Conservation (phyloP, 257 asterid genomes). For the Nemophila menziesii region DNA sequence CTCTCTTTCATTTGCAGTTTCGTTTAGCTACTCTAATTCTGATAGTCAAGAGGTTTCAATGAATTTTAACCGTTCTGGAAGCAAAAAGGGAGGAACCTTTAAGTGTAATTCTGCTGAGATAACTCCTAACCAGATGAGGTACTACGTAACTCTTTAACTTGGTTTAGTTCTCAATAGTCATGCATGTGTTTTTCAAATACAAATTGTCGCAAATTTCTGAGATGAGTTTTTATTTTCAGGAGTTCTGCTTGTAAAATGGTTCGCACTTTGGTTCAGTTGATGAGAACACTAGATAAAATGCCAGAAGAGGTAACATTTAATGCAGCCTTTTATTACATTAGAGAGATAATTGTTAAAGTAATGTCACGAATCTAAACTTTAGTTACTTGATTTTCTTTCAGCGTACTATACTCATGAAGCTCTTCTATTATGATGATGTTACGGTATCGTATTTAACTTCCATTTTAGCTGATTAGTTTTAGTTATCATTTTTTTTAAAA, state of each 20-base stretch:
- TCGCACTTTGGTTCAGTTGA: constrained; percentile 65
- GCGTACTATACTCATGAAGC: constrained; percentile 95
- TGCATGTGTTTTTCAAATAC: no score
- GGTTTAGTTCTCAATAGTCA: neutral
- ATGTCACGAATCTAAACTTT: constrained; percentile 10
- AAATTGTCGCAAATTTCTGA: constrained; percentile 7
- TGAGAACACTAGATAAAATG: constrained; percentile 96
- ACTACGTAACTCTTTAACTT: constrained; percentile 5
- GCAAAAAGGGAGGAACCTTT: constrained; percentile 66
- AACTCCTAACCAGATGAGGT: constrained; percentile 93
- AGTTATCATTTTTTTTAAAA: neutral
- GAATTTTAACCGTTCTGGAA: constrained; percentile 76
- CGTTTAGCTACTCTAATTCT: constrained; percentile 72
- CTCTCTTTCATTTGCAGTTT: constrained; percentile 39
- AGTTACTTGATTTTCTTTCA: constrained; percentile 29
- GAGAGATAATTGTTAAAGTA: neutral
- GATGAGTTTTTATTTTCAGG: constrained; percentile 33
- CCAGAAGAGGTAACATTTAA: constrained; percentile 61
- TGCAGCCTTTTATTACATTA: neutral
- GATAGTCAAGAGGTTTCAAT: constrained; percentile 84
- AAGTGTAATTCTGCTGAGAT: constrained; percentile 57
- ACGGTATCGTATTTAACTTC: constrained; percentile 53
- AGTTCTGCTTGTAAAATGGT: constrained; percentile 97
- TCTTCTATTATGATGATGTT: constrained; percentile 70
- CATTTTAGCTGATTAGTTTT: no score